phyloP scores from a whole-genome alignment of 176 grass and related monocot genomes.

The Aegilops bicornis region DNA sequence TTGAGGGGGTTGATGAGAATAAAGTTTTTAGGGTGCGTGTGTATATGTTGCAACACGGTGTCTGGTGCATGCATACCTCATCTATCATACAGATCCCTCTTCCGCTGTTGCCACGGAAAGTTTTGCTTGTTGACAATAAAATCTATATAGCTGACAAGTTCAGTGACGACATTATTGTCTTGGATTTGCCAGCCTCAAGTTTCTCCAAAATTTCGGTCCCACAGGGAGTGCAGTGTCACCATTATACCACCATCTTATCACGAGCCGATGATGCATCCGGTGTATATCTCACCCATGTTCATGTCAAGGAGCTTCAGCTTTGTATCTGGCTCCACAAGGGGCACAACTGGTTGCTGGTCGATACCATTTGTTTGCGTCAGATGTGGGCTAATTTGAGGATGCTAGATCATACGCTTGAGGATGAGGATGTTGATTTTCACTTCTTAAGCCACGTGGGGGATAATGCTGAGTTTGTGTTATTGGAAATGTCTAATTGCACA shows the following conservation, averaged over 20 bases:
- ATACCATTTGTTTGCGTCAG: neutral
- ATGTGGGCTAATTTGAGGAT: neutral
- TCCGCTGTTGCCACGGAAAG: no score
- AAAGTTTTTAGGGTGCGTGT: no score
- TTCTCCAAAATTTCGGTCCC: neutral
- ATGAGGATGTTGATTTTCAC: neutral
- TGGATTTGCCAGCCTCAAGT: neutral
- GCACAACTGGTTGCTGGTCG: neutral
- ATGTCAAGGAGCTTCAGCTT: neutral
- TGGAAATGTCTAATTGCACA: neutral
- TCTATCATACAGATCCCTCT: no score
- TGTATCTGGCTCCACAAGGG: neutral
- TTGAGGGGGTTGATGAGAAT: no score
- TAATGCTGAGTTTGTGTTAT: neutral
- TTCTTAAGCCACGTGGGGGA: neutral
- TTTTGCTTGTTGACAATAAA: no score
- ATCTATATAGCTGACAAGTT: neutral
- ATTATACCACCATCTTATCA: neutral
- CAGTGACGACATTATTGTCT: neutral
- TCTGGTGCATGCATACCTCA: no score
- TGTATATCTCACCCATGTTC: neutral
- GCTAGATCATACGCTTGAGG: neutral
- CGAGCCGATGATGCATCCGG: neutral
- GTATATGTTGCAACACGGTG: no score
- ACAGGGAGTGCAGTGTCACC: neutral